Percentiles rank a stretch among this genome's conserved stretches.
Evolutionary conservation across 345 rosid species (phyloP).

Genomic region (Gossypium thurberi): DNA sequence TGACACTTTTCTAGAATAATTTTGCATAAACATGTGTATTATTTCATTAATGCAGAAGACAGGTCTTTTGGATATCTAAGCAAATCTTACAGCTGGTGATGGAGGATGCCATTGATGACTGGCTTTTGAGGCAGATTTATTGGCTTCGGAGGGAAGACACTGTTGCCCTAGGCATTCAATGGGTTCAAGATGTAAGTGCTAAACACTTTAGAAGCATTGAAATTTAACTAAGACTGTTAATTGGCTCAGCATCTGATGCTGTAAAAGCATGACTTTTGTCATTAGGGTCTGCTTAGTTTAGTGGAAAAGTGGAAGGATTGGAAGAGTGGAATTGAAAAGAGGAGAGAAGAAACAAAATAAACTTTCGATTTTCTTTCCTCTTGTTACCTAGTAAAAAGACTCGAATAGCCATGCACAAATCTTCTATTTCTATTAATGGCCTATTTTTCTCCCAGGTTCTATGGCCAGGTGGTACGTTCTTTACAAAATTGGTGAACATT

Average conservation of each 20-base stretch:
- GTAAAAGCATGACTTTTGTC: neutral
- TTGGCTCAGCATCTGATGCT: neutral
- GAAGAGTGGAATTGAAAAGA: too few relatives aligned
- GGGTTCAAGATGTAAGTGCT: conserved; percentile 89
- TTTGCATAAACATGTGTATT: conserved; percentile 13
- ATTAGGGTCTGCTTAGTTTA: neutral
- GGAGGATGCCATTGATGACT: conserved; percentile 99
- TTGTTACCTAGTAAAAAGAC: neutral
- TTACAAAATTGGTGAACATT: conserved; percentile 39
- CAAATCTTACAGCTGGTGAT: conserved; percentile 87
- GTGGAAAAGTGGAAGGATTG: too few relatives aligned
- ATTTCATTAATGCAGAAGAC: conserved; percentile 54
- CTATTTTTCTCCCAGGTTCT: conserved; percentile 44
- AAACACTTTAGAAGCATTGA: neutral
- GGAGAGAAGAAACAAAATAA: too few relatives aligned
- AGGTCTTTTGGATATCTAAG: conserved; percentile 98
- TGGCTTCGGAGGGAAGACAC: conserved; percentile 85
- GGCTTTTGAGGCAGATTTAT: conserved; percentile 73
- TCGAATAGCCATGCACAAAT: neutral
- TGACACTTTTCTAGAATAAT: neutral
- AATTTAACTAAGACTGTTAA: neutral
- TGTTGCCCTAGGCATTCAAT: conserved; percentile 66
- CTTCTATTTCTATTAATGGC: neutral
- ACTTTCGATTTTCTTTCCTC: neutral
- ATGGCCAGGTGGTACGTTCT: conserved; percentile 90